phyloP scores from a whole-genome alignment of 2,329 filamentous ascomycete genomes.

The Rhynchosporium graminicola region DNA sequence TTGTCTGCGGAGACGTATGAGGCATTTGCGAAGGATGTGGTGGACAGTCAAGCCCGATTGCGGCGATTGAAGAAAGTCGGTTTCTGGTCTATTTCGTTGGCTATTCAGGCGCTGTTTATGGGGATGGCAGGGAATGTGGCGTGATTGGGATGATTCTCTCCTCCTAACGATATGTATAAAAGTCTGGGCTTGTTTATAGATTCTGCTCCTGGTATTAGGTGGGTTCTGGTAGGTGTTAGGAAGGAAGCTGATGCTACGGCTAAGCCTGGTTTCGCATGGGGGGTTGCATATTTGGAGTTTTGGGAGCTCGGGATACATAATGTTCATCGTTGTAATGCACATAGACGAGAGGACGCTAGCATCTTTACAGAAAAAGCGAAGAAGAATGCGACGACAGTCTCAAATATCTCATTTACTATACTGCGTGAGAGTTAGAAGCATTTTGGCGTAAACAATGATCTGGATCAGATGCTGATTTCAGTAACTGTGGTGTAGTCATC shows the following conservation, averaged over 20 bases:
- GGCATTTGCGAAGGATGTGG: conserved; percentile 88
- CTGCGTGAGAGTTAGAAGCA: neutral
- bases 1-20: conserved; percentile 91
- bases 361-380: neutral
- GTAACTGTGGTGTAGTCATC: too few relatives aligned
- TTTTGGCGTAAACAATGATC: neutral
- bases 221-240: conserved; percentile 6
- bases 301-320: neutral
- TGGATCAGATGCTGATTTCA: too few relatives aligned
- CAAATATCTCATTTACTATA: conserved; percentile 1
- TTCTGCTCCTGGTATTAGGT: neutral
- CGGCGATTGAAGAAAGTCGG: conserved; percentile 92
- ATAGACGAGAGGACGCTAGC: conserved; percentile 8
- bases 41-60: conserved; percentile 82
- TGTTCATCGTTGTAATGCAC: conserved; percentile 13
- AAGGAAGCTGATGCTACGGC: conserved; percentile 18
- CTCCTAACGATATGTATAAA: conserved; percentile 32
- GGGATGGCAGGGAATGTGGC: conserved; percentile 85
- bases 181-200: conserved; percentile 17
- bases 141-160: conserved; percentile 38
- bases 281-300: conserved; percentile 15
- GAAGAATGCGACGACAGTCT: neutral
- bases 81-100: conserved; percentile 90
- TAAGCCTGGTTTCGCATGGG: neutral
- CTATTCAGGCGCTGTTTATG: conserved; percentile 91